Percentiles rank a stretch among this genome's conserved stretches.
Evolutionary conservation across 192 early-diverging fungal species (phyloP).

Genomic region (Chytriomyces hyalinus): DNA sequence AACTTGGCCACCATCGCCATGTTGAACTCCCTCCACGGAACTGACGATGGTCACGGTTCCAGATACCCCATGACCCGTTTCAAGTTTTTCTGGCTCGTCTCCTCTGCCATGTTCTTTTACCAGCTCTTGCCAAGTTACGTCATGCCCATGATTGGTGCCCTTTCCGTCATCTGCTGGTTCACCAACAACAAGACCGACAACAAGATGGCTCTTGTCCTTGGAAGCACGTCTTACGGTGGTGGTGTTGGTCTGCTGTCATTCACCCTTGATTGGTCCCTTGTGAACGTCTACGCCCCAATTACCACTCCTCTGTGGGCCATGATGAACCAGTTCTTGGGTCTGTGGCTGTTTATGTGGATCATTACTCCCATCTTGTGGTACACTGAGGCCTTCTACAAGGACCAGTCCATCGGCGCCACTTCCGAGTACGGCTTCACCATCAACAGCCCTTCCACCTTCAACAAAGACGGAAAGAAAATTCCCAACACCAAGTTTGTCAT

Average conservation of each 20-base stretch:
- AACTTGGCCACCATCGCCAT: slow-evolving; percentile 70
- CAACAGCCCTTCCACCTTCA: slow-evolving; percentile 9
- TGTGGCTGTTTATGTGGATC: slow-evolving; percentile 76
- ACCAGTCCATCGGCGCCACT: background rate
- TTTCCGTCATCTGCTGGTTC: slow-evolving; percentile 39
- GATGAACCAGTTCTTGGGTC: slow-evolving; percentile 77
- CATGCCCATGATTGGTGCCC: slow-evolving; percentile 29
- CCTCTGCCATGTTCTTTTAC: slow-evolving; percentile 30
- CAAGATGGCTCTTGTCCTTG: background rate
- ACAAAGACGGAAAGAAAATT: slow-evolving; percentile 1
- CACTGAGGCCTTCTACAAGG: background rate
- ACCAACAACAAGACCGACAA: background rate
- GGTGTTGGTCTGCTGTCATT: slow-evolving; percentile 59
- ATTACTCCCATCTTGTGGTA: slow-evolving; percentile 60
- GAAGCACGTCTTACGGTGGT: slow-evolving; percentile 46
- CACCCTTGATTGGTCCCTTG: slow-evolving; percentile 68
- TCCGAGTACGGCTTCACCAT: slow-evolving; percentile 13
- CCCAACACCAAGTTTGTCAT: background rate
- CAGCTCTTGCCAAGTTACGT: slow-evolving; percentile 41
- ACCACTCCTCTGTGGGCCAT: slow-evolving; percentile 76
- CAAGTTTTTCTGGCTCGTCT: slow-evolving; percentile 42
- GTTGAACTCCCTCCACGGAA: slow-evolving; percentile 75
- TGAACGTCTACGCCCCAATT: slow-evolving; percentile 53
- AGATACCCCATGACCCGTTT: background rate
- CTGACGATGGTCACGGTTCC: background rate